Evolutionary conservation across 2,329 filamentous ascomycete species (phyloP), one percentile per base, ranked within the genome.

Genomic region (Monilinia laxa): DNA sequence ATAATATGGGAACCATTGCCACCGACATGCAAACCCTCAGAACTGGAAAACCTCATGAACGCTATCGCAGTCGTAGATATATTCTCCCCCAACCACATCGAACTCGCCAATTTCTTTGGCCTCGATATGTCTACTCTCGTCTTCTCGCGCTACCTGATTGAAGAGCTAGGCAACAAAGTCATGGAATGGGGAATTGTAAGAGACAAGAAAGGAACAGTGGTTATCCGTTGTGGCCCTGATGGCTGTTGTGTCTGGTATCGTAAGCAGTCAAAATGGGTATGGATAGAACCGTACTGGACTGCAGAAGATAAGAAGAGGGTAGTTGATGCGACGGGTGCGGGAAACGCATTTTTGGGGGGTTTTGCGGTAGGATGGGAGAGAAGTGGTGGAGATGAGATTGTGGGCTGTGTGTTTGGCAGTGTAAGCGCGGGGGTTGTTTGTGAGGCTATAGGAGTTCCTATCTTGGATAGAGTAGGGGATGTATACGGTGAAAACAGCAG

Each of bases 1-100:
- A 49, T 64, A 49, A 25, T 65, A 1, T 58, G 53, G 53, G 62
- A 64, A 25, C 62, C 62, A 11, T 20, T 45, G 9, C 62, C 53
- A 16, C 7, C 40, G 3, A 14, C 53, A 4, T 57, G 28, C 52
- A 6, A 49, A 56, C 2, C 10, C 7, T 11, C 10, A 12, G 45
- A 65, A 12, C 7, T 65, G 23, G 25, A 57, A 40, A 49, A 42
- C 7, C 18, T 20, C 20, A 31, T 58, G 53, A 16, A 31, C 2
- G 42, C 53, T 9, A 18, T 40, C 16, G 25, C 25, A 52, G 5
- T 55, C 6, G n/a, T 64, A 16, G 52, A 55, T 16, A 20, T 64
- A 23, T 56, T 53, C 16, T 35, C 35, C 10, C 62, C 62, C 16
- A 64, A 64, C 25, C 62, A 64, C 40, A 25, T 64, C 9, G 53